A percentile compares a stretch with the other conserved stretches of the same genome.
These are phyloP conservation scores for Puccinia coronata DNA, from an alignment of 1,284 basidiomycete genomes.

Conservation along the genomic window DNA sequence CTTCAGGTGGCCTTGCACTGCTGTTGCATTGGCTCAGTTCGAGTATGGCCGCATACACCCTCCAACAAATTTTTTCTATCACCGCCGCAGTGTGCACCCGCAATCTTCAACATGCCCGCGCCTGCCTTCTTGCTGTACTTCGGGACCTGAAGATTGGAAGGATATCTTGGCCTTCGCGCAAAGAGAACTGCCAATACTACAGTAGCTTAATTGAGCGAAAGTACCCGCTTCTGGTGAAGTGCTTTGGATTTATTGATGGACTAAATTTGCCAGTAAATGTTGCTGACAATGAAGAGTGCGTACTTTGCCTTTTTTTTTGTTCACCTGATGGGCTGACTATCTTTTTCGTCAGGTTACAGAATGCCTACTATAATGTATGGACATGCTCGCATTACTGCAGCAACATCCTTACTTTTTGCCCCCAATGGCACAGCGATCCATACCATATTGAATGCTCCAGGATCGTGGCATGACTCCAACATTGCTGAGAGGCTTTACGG, in stretches of 20 bases:
- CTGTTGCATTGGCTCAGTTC: not conserved
- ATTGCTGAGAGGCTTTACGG: not conserved
- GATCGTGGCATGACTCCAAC: slow-evolving; percentile 1
- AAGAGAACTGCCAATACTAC: not conserved
- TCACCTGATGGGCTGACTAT: too few species aligned
- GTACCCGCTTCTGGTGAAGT: not conserved
- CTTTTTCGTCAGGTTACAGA: not conserved
- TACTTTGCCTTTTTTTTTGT: not conserved
- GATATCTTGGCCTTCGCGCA: not conserved
- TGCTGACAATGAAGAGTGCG: not conserved
- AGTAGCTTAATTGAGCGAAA: not conserved
- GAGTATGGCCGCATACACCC: not conserved
- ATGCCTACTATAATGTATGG: not conserved
- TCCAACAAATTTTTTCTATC: not conserved
- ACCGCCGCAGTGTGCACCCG: not conserved
- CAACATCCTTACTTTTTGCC: not conserved
- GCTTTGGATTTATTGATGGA: slow-evolving; percentile 11
- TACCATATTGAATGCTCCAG: slow-evolving; percentile 51
- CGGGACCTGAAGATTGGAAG: not conserved
- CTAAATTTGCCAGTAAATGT: not conserved
- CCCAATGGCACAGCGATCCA: not conserved
- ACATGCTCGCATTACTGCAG: not conserved
- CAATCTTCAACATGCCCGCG: not conserved
- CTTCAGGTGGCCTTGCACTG: not conserved
- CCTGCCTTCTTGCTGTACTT: not conserved